Evolutionary conservation across 2,329 filamentous ascomycete species (phyloP), one percentile per base, ranked within the genome.

Genomic region (Colletotrichum phormii): DNA sequence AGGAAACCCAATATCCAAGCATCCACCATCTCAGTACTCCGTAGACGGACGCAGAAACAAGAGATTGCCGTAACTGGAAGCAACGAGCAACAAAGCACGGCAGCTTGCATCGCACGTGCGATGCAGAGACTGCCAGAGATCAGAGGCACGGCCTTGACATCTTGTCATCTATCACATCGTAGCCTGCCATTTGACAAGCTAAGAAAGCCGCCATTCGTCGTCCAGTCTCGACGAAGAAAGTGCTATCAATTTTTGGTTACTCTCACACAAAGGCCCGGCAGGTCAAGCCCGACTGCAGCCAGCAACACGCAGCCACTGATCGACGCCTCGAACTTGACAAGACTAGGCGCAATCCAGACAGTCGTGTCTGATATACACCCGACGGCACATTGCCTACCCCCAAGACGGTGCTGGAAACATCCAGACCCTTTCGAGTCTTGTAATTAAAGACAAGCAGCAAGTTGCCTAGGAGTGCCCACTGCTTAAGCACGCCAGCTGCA

Each of bases 271-370:
- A 51, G 64, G 35, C 15, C 35, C 8, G 9, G 26, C 29, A 18
- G 22, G 42, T 49, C 42, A 18, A 18, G 11, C 55, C 29, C 55
- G 37, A n/a, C 46, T 71, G 63, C 46, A 60, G 33, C 62, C 46
- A 37, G 37, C 64, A 61, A 49, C 64, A n/a, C n/a, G 24, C 57
- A 37, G 64, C 58, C 37, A 53, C 51, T 42, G 31, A 24, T 33
- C 65, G 64, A 46, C 57, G 54, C 37, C 57, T 51, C 69, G 26
- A 67, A 63, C 29, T 55, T 33, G 64, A 71, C 64, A 53, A 55
- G 35, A 49, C 57, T 55, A 51, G 57, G 46, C 54, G 46, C 65
- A 58, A 42, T 24, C 24, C 12, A 35, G 46, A 42, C 13, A 58
- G 46, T 35, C 26, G 35, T 57, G 51, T 13, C 57, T 33, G 42